Base-by-base conservation (phyloP, 2,329 filamentous ascomycete species). In the Fusarium sp. region DNA sequence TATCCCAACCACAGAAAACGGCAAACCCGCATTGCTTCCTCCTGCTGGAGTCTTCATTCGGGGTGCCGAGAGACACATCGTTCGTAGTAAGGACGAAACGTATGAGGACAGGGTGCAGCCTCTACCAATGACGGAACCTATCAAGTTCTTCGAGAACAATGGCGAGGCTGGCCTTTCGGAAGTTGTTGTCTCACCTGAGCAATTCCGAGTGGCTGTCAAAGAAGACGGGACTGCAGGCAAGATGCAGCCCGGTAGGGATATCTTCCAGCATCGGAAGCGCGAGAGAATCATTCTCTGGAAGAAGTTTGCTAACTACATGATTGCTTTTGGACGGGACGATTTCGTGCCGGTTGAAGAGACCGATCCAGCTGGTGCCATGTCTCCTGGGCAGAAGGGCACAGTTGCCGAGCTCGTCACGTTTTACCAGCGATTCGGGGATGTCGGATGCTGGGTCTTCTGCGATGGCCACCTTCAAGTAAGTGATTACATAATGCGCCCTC, bases 381-480 rank as follows among this genome's bases (percentile, higher is more conserved):
- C 79, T 11, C 80, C 80, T n/a, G 80, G 80, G 11, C 74, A 78
- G 50, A 81, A 79, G 65, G 80, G 78, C 40, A 80, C 78, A 5
- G 69, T 83, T 40, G 82, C 84, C 40, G 89, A 90, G 70, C 83
- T 94, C 54, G 91, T 95, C 46, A 92, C 90, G 2, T 95, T 95
- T 73, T 95, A 95, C 78, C 93, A 95, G 81, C 87, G 93, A 50
- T 91, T 93, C 66, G 92, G 93, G 45, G 92, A 93, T 75, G 92
- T 95, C 33, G 92, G 92, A 18, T 92, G 93, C 80, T 95, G 92
- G 92, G 90, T 90, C 53, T 95, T 95, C 76, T 89, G 88, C 60
- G 92, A 95, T 78, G 93, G 93, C 5, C 92, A 93, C 75, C 86
- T 95, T 72, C 92, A 93, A 85, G 90, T 91, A 83, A 72, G 78